A percentile compares a stretch with the other conserved stretches of the same genome.
phyloP scores from a whole-genome alignment of 257 asterid species.

The Euphrasia confusa region DNA sequence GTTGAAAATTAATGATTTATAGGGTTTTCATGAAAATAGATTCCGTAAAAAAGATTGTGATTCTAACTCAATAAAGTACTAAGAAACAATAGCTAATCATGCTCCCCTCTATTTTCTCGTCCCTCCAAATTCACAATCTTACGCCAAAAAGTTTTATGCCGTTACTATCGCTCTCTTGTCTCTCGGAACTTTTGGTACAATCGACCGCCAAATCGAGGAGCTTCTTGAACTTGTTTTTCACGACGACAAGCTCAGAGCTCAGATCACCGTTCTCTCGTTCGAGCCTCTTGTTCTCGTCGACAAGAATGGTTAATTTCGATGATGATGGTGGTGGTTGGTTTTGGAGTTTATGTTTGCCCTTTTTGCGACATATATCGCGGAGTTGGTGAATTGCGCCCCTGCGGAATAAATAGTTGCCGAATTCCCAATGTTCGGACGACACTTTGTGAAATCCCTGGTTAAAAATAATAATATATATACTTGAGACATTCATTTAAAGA shows the following conservation, averaged over 20 bases:
- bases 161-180: constrained; percentile 18
- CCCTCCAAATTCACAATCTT: constrained; percentile 51
- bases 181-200: constrained; percentile 11
- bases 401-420: no score
- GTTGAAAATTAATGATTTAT: no score
- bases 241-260: constrained; percentile 48
- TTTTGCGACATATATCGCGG: background rate
- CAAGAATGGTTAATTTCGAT: constrained; percentile 43
- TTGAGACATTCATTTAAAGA: no score
- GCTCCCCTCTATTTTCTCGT: constrained; percentile 50
- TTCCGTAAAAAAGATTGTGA: no score
- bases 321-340: constrained; percentile 29
- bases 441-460: no score
- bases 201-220: constrained; percentile 57
- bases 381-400: no score
- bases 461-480: no score
- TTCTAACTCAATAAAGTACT: no score
- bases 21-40: no score
- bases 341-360: constrained; percentile 5
- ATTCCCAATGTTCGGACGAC: no score
- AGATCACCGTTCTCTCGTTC: constrained; percentile 57
- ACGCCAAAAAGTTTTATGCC: constrained; percentile 79
- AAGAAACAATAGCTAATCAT: no score
- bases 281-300: constrained; percentile 71
- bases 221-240: constrained; percentile 72